Evolutionary conservation across 1,284 basidiomycete species (phyloP).

Genomic region (Leccinum fallax): DNA sequence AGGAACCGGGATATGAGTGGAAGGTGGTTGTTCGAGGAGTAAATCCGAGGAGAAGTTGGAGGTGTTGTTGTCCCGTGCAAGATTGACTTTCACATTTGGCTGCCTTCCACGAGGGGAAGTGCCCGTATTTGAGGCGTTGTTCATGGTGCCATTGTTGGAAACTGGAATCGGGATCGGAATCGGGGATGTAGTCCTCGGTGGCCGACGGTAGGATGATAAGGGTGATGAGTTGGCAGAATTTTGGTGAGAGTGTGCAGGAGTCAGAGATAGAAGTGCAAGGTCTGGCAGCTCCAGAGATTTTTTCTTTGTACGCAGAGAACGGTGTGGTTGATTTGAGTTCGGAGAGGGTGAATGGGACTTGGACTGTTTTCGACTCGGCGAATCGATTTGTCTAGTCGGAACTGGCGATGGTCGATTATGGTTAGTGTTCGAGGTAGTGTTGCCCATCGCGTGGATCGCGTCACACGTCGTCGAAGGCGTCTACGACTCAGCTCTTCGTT

Average conservation of each 20-base stretch:
- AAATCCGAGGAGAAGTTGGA: conserved; percentile 41
- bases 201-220: conserved; percentile 44
- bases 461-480: conserved; percentile 17
- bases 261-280: conserved; percentile 63
- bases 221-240: conserved; percentile 42
- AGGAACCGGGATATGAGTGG: conserved; percentile 46
- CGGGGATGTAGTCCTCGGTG: conserved; percentile 46
- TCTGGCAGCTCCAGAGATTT: conserved; percentile 77
- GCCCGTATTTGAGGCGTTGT: conserved; percentile 37
- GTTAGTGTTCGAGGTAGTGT: conserved; percentile 35
- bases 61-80: conserved; percentile 29
- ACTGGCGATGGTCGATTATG: conserved; percentile 33
- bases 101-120: conserved; percentile 39
- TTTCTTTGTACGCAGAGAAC: conserved; percentile 67
- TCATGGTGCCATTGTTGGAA: conserved; percentile 40
- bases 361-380: conserved; percentile 15
- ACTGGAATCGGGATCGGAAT: conserved; percentile 47
- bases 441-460: conserved; percentile 35
- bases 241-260: conserved; percentile 45
- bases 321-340: conserved; percentile 42
- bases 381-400: conserved; percentile 30
- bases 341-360: conserved; percentile 38
- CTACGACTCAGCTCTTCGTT: conserved; percentile 20
- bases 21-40: conserved; percentile 42
- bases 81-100: conserved; percentile 33